Evolutionary conservation across 257 asterid species (phyloP).

Genomic region (Linderniella brevidens): DNA sequence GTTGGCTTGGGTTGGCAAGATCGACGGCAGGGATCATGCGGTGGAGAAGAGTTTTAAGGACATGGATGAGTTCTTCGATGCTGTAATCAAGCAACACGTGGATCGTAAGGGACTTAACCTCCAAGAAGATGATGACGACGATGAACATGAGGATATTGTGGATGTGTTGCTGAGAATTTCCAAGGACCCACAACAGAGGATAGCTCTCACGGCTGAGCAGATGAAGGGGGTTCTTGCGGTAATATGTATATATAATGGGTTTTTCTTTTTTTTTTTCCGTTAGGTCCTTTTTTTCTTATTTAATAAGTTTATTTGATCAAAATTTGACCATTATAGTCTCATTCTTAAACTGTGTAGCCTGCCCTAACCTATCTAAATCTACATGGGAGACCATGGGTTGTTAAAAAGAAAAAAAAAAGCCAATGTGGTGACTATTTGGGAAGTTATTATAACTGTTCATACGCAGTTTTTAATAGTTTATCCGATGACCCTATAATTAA

Average conservation of each 20-base stretch:
- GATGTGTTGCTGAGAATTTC: slow-evolving; percentile 27
- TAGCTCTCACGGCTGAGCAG: slow-evolving; percentile 7
- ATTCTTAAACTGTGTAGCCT: too few relatives aligned
- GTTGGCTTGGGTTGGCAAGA: slow-evolving; percentile 22
- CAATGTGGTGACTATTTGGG: too few relatives aligned
- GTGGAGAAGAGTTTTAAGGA: background rate
- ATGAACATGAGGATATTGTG: slow-evolving; percentile 15
- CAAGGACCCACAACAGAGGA: slow-evolving; percentile 10
- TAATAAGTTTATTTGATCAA: too few relatives aligned
- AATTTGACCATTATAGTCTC: too few relatives aligned
- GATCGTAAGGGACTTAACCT: background rate
- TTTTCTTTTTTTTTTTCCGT: too few relatives aligned
- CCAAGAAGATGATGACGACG: slow-evolving; percentile 5
- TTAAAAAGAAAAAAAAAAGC: too few relatives aligned
- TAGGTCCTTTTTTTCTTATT: too few relatives aligned
- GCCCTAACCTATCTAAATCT: too few relatives aligned
- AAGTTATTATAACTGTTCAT: too few relatives aligned
- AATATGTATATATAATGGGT: background rate
- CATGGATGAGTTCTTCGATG: slow-evolving; percentile 16
- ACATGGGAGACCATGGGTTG: too few relatives aligned
- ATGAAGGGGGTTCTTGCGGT: slow-evolving; percentile 24
- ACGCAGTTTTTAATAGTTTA: too few relatives aligned
- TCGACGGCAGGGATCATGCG: slow-evolving; percentile 14
- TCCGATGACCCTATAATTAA: too few relatives aligned
- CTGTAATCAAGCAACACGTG: slow-evolving; percentile 18